Evolutionary conservation across 306 rosid species (phyloP).

Genomic region (Amphicarpaea edgeworthii): DNA sequence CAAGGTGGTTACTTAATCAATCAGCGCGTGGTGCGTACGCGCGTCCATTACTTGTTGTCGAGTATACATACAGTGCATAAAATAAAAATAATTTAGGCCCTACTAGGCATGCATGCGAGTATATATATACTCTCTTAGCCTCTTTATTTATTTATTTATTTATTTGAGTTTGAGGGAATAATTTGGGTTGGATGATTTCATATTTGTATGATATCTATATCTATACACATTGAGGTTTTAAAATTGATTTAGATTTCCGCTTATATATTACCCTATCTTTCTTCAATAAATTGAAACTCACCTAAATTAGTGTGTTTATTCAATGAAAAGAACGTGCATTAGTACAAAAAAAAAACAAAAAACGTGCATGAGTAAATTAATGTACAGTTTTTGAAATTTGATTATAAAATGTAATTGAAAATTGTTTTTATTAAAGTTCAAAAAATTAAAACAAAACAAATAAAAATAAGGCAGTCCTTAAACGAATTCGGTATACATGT

Average conservation of each 20-base stretch:
- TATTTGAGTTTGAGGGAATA: conserved; percentile 11
- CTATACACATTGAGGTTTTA: neutral
- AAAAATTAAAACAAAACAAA: neutral
- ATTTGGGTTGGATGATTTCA: conserved; percentile 5
- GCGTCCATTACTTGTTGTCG: neutral
- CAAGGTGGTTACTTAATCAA: neutral
- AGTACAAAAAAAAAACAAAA: no score
- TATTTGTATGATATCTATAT: neutral
- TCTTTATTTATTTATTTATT: neutral
- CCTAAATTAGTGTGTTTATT: neutral
- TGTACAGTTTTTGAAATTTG: no score
- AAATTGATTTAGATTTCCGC: conserved; percentile 8
- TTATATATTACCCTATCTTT: neutral
- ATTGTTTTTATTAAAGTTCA: no score
- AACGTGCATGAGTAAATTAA: no score
- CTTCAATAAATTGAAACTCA: neutral
- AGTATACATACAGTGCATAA: neutral
- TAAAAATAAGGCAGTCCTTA: no score
- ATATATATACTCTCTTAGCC: no score
- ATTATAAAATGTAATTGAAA: no score
- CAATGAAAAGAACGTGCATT: no score
- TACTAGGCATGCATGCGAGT: no score
- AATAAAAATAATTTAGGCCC: conserved; percentile 41
- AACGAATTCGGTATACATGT: no score
- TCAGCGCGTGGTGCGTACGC: neutral